phyloP scores from a whole-genome alignment of 2,329 filamentous ascomycete genomes.

The Ceratocystis ficicola region DNA sequence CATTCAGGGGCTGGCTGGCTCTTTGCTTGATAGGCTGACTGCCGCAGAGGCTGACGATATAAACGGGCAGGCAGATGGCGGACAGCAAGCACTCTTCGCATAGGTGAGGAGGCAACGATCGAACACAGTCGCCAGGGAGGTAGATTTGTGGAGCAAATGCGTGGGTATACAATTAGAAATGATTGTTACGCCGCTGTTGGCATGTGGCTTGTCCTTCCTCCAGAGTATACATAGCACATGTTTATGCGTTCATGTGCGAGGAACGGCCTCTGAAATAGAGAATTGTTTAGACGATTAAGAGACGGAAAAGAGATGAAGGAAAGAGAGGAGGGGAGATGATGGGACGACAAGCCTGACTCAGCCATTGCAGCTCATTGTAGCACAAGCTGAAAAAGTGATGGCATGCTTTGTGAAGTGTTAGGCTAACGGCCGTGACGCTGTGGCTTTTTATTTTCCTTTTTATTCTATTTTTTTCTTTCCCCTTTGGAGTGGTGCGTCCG shows the following conservation, averaged over 20 bases:
- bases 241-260: too few species aligned
- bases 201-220: not conserved
- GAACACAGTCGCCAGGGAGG: not conserved
- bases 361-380: constrained; percentile 6
- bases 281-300: not conserved
- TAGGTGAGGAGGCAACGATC: not conserved
- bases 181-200: not conserved
- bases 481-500: too few species aligned
- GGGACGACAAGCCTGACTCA: not conserved
- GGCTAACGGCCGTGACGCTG: not conserved
- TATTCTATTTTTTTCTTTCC: not conserved
- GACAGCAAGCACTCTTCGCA: too few species aligned
- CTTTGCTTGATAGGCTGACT: too few species aligned
- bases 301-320: not conserved
- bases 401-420: not conserved
- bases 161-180: not conserved
- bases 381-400: constrained; percentile 4
- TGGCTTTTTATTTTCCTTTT: not conserved
- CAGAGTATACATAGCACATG: not conserved
- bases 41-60: too few species aligned
- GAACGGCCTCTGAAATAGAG: not conserved
- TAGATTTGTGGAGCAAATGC: not conserved
- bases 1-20: too few species aligned
- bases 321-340: not conserved
- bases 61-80: too few species aligned